Evolutionary conservation across 768 basidiomycete species (phyloP).

Genomic region (Suillus hirtellus): DNA sequence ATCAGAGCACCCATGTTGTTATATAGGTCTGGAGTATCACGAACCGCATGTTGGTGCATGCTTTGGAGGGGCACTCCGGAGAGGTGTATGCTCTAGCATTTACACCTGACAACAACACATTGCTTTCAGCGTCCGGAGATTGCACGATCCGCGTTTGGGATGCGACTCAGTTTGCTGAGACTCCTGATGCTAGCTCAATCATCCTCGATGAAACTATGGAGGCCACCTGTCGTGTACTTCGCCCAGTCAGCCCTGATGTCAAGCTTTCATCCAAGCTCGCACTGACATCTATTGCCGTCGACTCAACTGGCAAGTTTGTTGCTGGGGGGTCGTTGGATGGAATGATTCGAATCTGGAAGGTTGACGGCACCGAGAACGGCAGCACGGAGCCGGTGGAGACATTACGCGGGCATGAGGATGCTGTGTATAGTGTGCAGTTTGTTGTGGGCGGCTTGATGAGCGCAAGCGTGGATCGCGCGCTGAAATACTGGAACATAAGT

Average conservation of each 20-base stretch:
- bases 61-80: conserved; percentile 88
- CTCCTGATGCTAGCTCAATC: conserved; percentile 30
- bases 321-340: conserved; percentile 74
- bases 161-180: conserved; percentile 28
- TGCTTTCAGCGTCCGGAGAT: conserved; percentile 87
- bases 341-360: conserved; percentile 81
- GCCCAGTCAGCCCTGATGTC: conserved; percentile 17
- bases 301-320: conserved; percentile 68
- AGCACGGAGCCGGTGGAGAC: conserved; percentile 69
- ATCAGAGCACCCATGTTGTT: conserved; percentile 15
- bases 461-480: conserved; percentile 86
- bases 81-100: conserved; percentile 96
- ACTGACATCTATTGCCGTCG: conserved; percentile 79
- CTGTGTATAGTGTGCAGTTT: conserved; percentile 89
- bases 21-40: conserved; percentile 90
- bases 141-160: conserved; percentile 77
- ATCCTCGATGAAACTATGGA: conserved; percentile 51
- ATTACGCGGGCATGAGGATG: conserved; percentile 77
- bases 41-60: conserved; percentile 63
- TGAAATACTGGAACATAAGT: conserved; percentile 83
- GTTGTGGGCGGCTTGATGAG: conserved; percentile 90
- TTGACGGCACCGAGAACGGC: conserved; percentile 48
- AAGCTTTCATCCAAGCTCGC: conserved; percentile 24
- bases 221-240: conserved; percentile 37
- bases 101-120: conserved; percentile 79